A percentile compares a stretch with the other conserved stretches of the same genome.
phyloP scores from a whole-genome alignment of 345 rosid species.

The Angophora floribunda region DNA sequence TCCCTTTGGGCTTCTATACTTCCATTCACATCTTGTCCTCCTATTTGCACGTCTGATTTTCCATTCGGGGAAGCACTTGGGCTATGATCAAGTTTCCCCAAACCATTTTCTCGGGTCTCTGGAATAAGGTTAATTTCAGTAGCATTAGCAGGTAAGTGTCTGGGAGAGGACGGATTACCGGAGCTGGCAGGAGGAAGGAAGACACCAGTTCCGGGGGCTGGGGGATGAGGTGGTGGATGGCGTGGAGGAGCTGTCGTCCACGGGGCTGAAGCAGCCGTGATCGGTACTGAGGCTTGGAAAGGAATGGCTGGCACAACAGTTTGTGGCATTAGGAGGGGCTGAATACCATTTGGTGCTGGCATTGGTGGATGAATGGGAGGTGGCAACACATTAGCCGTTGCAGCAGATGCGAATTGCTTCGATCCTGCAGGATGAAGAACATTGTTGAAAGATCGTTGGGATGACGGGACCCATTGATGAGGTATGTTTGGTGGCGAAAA shows the following conservation, averaged over 20 bases:
- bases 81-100: background rate
- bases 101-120: background rate
- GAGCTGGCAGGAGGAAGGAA: slow-evolving; percentile 80
- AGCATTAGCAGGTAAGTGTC: slow-evolving; percentile 3
- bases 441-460: slow-evolving; percentile 45
- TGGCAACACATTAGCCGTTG: slow-evolving; percentile 38
- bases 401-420: slow-evolving; percentile 41
- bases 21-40: slow-evolving; percentile 31
- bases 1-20: slow-evolving; percentile 3
- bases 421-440: slow-evolving; percentile 38
- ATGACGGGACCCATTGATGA: slow-evolving; percentile 54
- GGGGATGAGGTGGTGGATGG: slow-evolving; percentile 56
- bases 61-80: background rate
- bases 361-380: slow-evolving; percentile 47
- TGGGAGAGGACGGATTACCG: slow-evolving; percentile 26
- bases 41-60: background rate
- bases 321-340: slow-evolving; percentile 33
- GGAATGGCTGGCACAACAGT: slow-evolving; percentile 44
- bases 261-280: slow-evolving; percentile 40
- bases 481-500: slow-evolving; percentile 14
- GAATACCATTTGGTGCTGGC: slow-evolving; percentile 45
- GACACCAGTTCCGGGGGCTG: slow-evolving; percentile 87
- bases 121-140: background rate
- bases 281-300: slow-evolving; percentile 51
- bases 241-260: slow-evolving; percentile 62